Conservation (phyloP, 371 early-diverging fungal genomes). For the Nematocida minor region DNA sequence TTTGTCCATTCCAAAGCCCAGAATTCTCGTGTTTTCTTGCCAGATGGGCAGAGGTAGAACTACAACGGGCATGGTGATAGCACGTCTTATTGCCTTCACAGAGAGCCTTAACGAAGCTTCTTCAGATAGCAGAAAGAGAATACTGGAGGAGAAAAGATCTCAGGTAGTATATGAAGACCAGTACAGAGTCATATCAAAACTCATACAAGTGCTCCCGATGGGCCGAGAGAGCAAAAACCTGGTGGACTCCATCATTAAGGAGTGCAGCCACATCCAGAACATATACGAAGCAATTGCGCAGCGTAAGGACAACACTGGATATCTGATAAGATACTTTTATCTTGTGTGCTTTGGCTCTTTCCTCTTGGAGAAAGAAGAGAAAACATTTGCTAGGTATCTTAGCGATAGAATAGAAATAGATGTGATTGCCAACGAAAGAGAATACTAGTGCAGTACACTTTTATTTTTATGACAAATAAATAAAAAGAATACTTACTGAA, state of each 20-base stretch:
- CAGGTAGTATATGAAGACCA: constrained; percentile 67
- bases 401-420: constrained; percentile 22
- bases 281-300: constrained; percentile 62
- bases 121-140: constrained; percentile 63
- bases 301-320: not conserved
- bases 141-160: constrained; percentile 59
- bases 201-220: constrained; percentile 68
- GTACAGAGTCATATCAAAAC: constrained; percentile 69
- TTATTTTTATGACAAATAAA: not conserved
- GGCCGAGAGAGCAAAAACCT: constrained; percentile 70
- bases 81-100: constrained; percentile 57
- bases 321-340: constrained; percentile 52
- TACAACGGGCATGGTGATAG: constrained; percentile 71
- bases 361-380: constrained; percentile 31
- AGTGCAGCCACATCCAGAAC: constrained; percentile 73
- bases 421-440: constrained; percentile 35
- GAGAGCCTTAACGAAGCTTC: constrained; percentile 53
- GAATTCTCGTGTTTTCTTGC: constrained; percentile 71
- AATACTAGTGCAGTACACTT: not conserved
- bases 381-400: constrained; percentile 14
- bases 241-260: constrained; percentile 70
- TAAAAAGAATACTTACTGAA: not conserved
- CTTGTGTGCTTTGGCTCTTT: constrained; percentile 54
- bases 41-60: constrained; percentile 78
- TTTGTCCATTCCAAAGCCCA: constrained; percentile 61